Conservation (phyloP, 1,284 basidiomycete genomes). For the Pulveroboletus sp. region DNA sequence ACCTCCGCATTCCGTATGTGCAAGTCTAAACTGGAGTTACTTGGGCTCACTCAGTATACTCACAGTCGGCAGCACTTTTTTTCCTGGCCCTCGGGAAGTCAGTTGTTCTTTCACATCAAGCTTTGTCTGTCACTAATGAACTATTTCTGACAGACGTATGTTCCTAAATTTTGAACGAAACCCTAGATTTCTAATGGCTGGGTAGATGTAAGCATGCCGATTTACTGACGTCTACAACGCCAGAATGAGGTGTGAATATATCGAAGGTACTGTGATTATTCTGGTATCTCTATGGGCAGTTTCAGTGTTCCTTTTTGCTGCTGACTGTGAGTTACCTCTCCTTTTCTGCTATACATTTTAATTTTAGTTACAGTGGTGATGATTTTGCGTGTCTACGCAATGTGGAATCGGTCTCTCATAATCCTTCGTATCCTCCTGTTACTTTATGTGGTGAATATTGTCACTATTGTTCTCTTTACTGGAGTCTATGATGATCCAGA, state of each 20-base stretch:
- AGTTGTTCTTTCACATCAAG: background rate
- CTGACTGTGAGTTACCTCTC: conserved; percentile 1
- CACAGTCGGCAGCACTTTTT: background rate
- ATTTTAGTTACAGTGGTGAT: background rate
- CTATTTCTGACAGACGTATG: background rate
- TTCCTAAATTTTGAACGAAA: no score
- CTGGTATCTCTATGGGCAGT: background rate
- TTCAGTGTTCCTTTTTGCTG: background rate
- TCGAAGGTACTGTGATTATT: background rate
- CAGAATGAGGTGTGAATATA: background rate
- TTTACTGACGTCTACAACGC: background rate
- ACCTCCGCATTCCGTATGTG: background rate
- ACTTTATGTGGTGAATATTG: background rate
- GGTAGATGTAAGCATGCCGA: conserved; percentile 1
- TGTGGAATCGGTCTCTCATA: conserved; percentile 1
- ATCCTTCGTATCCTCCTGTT: background rate
- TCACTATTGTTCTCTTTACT: background rate
- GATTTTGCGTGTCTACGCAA: conserved; percentile 3
- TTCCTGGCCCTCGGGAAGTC: background rate
- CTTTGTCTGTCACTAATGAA: background rate
- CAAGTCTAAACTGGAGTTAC: background rate
- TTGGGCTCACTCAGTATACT: background rate
- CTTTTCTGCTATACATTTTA: background rate
- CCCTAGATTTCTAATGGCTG: no score
- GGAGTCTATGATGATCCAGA: background rate